A percentile compares a stretch with the other conserved stretches of the same genome.
Conservation (phyloP, 1,284 basidiomycete species). For the Stygiomarasmius scandens region DNA sequence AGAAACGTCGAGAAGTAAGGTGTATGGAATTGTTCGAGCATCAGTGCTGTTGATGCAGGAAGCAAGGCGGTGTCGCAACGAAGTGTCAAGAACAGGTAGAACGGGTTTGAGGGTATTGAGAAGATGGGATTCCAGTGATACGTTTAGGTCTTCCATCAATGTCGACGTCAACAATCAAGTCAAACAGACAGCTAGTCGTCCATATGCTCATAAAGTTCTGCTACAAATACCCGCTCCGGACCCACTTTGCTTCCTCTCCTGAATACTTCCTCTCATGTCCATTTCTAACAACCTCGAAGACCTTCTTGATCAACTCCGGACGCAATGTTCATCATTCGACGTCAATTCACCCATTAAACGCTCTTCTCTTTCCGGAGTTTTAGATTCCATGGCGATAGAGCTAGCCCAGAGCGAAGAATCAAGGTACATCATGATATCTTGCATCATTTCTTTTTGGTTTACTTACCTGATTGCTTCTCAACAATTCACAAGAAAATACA, state of each 20-base stretch:
- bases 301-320: slow-evolving; percentile 35
- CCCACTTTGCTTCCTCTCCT: neutral
- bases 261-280: slow-evolving; percentile 1
- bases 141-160: slow-evolving; percentile 20
- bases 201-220: neutral
- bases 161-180: neutral
- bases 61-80: slow-evolving; percentile 45
- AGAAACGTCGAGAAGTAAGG: slow-evolving; percentile 59
- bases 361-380: slow-evolving; percentile 31
- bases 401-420: slow-evolving; percentile 46
- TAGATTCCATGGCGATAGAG: slow-evolving; percentile 48
- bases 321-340: slow-evolving; percentile 39
- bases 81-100: slow-evolving; percentile 44
- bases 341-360: slow-evolving; percentile 34
- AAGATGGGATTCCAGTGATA: slow-evolving; percentile 73
- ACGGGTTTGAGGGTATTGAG: slow-evolving; percentile 49
- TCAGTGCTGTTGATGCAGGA: slow-evolving; percentile 34
- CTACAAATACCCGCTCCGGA: neutral
- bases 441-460: no score
- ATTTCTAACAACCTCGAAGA: slow-evolving; percentile 18
- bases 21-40: slow-evolving; percentile 58
- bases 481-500: slow-evolving; percentile 35
- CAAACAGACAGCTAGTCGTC: no score
- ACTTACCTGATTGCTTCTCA: neutral
- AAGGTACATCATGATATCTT: slow-evolving; percentile 38